Evolutionary conservation across 2,329 filamentous ascomycete species (phyloP).

Genomic region (Orbilia brochopaga): DNA sequence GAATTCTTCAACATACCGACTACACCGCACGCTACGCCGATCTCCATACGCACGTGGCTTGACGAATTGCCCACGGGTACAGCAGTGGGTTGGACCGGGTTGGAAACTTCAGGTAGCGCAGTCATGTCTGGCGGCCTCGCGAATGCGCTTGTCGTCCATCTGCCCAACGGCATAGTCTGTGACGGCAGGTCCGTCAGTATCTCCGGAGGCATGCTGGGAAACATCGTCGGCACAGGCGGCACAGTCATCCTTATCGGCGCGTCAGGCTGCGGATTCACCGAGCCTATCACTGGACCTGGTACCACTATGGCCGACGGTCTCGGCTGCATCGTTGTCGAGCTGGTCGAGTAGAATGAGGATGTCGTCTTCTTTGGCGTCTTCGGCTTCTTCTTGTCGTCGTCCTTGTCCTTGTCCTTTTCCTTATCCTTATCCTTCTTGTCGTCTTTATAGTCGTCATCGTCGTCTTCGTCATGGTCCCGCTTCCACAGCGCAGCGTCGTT

Average conservation of each 20-base stretch:
- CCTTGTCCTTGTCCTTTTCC: slow-evolving; percentile 12
- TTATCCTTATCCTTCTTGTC: slow-evolving; percentile 13
- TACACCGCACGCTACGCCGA: slow-evolving; percentile 36
- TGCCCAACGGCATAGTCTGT: neutral
- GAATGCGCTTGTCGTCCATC: neutral
- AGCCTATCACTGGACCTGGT: no score
- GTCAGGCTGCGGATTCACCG: no score
- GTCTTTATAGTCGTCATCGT: slow-evolving; percentile 12
- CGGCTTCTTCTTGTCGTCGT: neutral
- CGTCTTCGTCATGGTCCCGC: slow-evolving; percentile 24
- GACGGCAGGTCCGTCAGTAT: neutral
- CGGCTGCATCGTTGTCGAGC: neutral
- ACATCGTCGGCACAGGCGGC: no score
- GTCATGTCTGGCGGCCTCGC: neutral
- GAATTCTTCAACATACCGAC: slow-evolving; percentile 25
- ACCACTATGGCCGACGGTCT: neutral
- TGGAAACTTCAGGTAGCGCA: slow-evolving; percentile 15
- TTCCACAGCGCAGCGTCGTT: slow-evolving; percentile 9
- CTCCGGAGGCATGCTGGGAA: neutral
- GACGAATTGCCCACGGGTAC: slow-evolving; percentile 23
- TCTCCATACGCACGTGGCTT: slow-evolving; percentile 37
- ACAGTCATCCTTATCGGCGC: no score
- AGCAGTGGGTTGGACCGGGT: neutral
- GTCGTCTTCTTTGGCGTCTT: neutral
- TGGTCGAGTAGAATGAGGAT: neutral